Evolutionary conservation across 306 rosid genomes (phyloP), one percentile per base, ranked within the genome.

Genomic region (Potentilla sterilis): DNA sequence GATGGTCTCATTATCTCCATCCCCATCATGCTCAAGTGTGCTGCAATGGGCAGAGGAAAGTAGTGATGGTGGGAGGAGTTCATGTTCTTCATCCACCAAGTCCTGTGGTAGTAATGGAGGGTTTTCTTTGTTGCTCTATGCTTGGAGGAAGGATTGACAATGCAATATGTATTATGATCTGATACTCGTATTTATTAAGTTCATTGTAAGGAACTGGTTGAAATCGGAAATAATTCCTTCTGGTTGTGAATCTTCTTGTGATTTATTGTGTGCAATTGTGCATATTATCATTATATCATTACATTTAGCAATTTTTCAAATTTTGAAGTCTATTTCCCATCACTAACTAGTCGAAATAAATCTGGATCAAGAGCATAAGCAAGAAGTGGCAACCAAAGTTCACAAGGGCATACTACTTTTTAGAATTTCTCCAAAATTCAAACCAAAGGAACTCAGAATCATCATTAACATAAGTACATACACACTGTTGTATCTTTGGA

Each of bases 31-130:
- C 74, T 88, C 89, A 1, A 80, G 91, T 51, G 94, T 92, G 73
- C 62, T 85, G 81, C 97, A 88, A 72, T 92, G 97, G 97, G 87
- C 97, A 4, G 97, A 92, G 84, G 97, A 92, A 81, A 85, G 92
- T 44, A 89, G 93, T 16, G 97, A 89, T 34, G 87, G 96, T 3
- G 88, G 93, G 28, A 85, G 96, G 77, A 92, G 97, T 77, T 92
- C 97, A 22, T 85, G 90, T 74, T 88, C 93, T 83, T 91, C 97
- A 6, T 92, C 96, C 0, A 81, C 88, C 12, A 83, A 75, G 78
- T 89, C 92, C 6, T 72, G 83, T 80, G 93, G 89, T 22, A 83
- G 81, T 61, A 84, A 84, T 80, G 92, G 88, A 12, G 96, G 91
- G 6, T 92, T 89, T 78, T 92, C 97, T 77, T 61, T 92, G 79